Conservation (phyloP, 1,139 yeast genomes). For the Scheffersomyces insectosa region DNA sequence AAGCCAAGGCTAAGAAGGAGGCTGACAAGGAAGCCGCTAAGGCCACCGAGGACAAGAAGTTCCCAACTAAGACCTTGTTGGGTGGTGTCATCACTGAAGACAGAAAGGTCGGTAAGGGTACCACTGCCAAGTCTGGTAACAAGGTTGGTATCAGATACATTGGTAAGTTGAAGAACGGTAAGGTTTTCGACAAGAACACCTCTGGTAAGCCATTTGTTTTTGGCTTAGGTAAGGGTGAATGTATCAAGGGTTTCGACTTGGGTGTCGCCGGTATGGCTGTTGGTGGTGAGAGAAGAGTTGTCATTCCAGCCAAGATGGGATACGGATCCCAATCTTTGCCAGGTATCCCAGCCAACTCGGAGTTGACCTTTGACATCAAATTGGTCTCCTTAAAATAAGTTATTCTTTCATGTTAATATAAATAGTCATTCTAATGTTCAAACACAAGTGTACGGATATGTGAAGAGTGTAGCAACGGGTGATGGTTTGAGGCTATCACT, state of each 20-base stretch:
- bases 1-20: conserved; percentile 11
- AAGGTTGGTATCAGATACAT: conserved; percentile 96
- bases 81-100: conserved; percentile 96
- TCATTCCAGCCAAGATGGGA: conserved; percentile 94
- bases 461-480: no score
- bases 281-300: conserved; percentile 98
- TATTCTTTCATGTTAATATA: not conserved
- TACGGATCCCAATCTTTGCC: conserved; percentile 94
- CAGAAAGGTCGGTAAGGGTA: conserved; percentile 85
- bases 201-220: conserved; percentile 94
- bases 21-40: conserved; percentile 10
- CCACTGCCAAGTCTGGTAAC: conserved; percentile 83
- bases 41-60: conserved; percentile 40
- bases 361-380: conserved; percentile 93
- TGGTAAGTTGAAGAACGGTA: conserved; percentile 95
- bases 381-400: conserved; percentile 81
- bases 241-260: conserved; percentile 97
- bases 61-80: conserved; percentile 74
- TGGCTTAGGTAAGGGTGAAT: conserved; percentile 94
- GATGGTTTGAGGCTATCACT: no score
- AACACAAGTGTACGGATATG: no score
- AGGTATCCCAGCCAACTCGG: conserved; percentile 96
- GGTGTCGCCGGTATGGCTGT: conserved; percentile 99
- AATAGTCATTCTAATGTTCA: no score
- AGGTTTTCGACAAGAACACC: conserved; percentile 95